Conservation (phyloP, 805 yeast species). For the Saturnispora bothae region DNA sequence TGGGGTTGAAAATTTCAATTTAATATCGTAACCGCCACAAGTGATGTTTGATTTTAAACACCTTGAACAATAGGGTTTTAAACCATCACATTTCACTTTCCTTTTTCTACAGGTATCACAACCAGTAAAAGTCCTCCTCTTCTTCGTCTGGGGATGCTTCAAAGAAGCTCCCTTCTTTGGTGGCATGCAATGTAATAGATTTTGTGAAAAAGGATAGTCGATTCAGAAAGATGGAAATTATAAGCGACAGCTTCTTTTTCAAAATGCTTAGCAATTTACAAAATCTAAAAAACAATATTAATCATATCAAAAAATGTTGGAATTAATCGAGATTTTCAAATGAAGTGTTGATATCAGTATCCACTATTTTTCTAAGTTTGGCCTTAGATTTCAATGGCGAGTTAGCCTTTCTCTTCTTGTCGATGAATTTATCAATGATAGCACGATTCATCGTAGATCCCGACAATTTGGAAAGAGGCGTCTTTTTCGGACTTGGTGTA, state of each 20-base stretch:
- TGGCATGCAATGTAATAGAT: no score
- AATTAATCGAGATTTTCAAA: slow-evolving; percentile 3
- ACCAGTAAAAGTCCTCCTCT: slow-evolving; percentile 33
- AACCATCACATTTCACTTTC: slow-evolving; percentile 35
- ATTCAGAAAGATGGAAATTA: not conserved
- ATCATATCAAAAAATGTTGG: not conserved
- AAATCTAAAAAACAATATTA: not conserved
- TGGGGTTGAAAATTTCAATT: slow-evolving; percentile 37
- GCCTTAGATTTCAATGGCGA: slow-evolving; percentile 13
- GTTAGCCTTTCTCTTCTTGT: slow-evolving; percentile 10
- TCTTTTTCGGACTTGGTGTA: slow-evolving; percentile 4
- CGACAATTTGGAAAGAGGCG: slow-evolving; percentile 7
- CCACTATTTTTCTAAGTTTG: slow-evolving; percentile 12
- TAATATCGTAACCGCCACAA: slow-evolving; percentile 42
- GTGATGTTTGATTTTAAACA: slow-evolving; percentile 34
- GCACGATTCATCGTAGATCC: slow-evolving; percentile 10
- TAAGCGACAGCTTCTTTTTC: not conserved
- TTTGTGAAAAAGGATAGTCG: no score
- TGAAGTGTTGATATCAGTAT: slow-evolving; percentile 6
- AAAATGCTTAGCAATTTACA: not conserved
- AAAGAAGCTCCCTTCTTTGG: no score
- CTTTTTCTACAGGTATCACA: slow-evolving; percentile 47
- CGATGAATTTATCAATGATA: not conserved
- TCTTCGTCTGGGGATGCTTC: slow-evolving; percentile 8
- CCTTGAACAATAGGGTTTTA: slow-evolving; percentile 35